A percentile compares a stretch with the other conserved stretches of the same genome.
Evolutionary conservation across 768 basidiomycete genomes (phyloP).

Genomic region (Chalciporus sphaerocephalus): DNA sequence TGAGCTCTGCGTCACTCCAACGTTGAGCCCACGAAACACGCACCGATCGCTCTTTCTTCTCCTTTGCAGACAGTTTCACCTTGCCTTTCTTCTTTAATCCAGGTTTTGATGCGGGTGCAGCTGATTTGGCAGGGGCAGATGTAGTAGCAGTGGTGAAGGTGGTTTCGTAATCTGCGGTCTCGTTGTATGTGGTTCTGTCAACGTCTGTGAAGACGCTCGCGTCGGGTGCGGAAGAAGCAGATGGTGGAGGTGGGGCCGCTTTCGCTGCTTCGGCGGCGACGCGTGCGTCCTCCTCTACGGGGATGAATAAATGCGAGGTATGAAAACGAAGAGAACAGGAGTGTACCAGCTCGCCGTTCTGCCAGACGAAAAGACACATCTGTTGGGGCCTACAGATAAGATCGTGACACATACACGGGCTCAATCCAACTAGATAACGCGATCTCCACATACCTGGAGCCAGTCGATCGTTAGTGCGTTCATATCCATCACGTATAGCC

Average conservation of each 20-base stretch:
- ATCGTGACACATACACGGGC: neutral
- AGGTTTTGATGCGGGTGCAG: constrained; percentile 36
- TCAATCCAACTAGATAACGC: neutral
- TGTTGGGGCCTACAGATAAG: constrained; percentile 57
- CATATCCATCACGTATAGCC: constrained; percentile 91
- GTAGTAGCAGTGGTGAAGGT: constrained; percentile 32
- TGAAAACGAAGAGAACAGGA: neutral
- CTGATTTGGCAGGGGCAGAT: constrained; percentile 36
- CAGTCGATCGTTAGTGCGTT: constrained; percentile 92
- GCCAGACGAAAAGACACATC: constrained; percentile 58
- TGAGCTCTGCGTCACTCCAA: neutral
- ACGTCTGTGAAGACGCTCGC: constrained; percentile 18
- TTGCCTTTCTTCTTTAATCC: constrained; percentile 52
- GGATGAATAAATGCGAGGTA: neutral
- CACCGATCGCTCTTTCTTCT: constrained; percentile 80
- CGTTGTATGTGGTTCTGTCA: constrained; percentile 29
- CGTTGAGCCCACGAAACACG: constrained; percentile 15
- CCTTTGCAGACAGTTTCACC: constrained; percentile 66
- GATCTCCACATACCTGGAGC: constrained; percentile 55
- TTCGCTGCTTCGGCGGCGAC: constrained; percentile 51
- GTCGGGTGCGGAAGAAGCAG: constrained; percentile 1
- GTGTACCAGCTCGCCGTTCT: constrained; percentile 55
- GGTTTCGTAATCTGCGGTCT: constrained; percentile 33
- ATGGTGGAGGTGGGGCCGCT: constrained; percentile 33
- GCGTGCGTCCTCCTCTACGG: constrained; percentile 53